A percentile compares a stretch with the other conserved stretches of the same genome.
These are phyloP conservation scores for Sporormia fimetaria DNA, from an alignment of 495 filamentous ascomycete species.

Conservation along the genomic window DNA sequence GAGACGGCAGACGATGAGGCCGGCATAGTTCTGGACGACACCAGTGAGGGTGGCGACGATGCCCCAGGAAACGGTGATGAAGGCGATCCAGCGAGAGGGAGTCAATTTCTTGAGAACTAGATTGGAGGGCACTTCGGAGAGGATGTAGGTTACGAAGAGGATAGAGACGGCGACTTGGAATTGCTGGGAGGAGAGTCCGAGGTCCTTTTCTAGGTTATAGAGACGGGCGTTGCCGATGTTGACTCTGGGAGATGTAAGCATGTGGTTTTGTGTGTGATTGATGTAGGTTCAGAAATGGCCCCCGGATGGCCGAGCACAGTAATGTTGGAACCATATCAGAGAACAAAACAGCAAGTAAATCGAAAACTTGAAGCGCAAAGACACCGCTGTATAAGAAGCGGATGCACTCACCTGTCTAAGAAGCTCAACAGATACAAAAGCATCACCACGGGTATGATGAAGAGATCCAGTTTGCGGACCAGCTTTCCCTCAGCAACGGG, in stretches of 20 bases:
- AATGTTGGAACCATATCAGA: conserved; percentile 3
- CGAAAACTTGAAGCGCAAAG: no score
- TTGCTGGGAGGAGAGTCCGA: conserved; percentile 49
- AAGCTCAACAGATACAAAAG: conserved; percentile 54
- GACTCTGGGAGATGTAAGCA: conserved; percentile 35
- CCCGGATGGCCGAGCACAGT: no score
- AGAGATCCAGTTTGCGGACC: conserved; percentile 44
- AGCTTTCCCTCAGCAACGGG: conserved; percentile 37
- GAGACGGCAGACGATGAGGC: conserved; percentile 44
- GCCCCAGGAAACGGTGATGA: conserved; percentile 56
- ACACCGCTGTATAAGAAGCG: conserved; percentile 2
- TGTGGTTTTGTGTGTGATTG: conserved; percentile 4
- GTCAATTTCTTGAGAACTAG: conserved; percentile 51
- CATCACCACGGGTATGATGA: conserved; percentile 51
- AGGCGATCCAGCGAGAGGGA: conserved; percentile 57
- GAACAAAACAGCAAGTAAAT: background rate
- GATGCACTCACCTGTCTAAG: conserved; percentile 42
- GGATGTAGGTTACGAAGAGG: conserved; percentile 55
- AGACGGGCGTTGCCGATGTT: conserved; percentile 70
- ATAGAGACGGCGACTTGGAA: conserved; percentile 61
- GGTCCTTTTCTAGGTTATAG: conserved; percentile 56
- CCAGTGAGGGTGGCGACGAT: conserved; percentile 60
- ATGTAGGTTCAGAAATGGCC: background rate
- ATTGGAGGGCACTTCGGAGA: conserved; percentile 54
- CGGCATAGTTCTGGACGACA: conserved; percentile 47